These are phyloP conservation scores for Gonium pectorale DNA, from an alignment of 139 green algal species.

Conservation along the genomic window DNA sequence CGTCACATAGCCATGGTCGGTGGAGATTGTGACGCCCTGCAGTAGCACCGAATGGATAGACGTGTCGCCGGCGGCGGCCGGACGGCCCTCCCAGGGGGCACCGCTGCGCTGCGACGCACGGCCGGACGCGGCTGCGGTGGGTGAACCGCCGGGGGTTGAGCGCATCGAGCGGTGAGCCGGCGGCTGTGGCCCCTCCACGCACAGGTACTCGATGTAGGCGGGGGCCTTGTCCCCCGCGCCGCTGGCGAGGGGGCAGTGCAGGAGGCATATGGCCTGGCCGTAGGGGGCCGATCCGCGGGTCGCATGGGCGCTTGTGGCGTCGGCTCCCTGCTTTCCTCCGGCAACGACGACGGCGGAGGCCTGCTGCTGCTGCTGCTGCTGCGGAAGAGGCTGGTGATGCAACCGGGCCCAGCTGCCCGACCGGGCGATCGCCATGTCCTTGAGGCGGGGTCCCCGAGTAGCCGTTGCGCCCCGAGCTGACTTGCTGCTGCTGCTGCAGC, in stretches of 20 bases:
- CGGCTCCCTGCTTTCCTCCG: too few relatives aligned
- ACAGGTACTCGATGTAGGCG: conserved; percentile 36
- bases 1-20: conserved; percentile 47
- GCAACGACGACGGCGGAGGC: neutral
- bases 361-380: conserved; percentile 15
- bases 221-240: conserved; percentile 17
- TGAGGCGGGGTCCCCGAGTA: too few relatives aligned
- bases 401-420: too few relatives aligned
- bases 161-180: neutral
- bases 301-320: too few relatives aligned
- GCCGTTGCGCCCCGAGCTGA: too few relatives aligned
- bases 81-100: too few relatives aligned
- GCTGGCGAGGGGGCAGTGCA: conserved; percentile 13
- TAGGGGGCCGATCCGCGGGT: too few relatives aligned
- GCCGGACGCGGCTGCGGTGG: neutral
- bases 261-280: conserved; percentile 7
- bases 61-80: too few relatives aligned
- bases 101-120: too few relatives aligned
- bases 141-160: too few relatives aligned
- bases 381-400: neutral
- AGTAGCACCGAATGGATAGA: conserved; percentile 44
- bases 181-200: conserved; percentile 8
- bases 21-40: conserved; percentile 56
- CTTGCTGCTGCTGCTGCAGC: neutral
- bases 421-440: too few relatives aligned